These are phyloP conservation scores for Colletotrichum graminicola DNA, from an alignment of 2,329 filamentous ascomycete genomes.

Conservation along the genomic window DNA sequence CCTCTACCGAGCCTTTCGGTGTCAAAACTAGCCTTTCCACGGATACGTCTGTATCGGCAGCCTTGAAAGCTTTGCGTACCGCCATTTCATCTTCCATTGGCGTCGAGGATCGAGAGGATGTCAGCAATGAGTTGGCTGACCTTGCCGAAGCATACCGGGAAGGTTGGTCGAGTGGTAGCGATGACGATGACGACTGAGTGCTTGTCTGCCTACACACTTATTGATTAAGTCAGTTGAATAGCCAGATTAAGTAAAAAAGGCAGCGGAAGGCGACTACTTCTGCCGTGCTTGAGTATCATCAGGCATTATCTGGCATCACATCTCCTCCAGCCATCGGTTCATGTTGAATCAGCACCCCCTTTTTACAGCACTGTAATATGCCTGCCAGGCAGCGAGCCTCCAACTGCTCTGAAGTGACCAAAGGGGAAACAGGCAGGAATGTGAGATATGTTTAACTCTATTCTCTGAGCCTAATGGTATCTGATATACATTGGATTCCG, in stretches of 20 bases:
- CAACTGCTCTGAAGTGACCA: background rate
- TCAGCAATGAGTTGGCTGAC: constrained; percentile 85
- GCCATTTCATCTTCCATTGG: constrained; percentile 73
- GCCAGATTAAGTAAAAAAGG: background rate
- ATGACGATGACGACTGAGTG: constrained; percentile 71
- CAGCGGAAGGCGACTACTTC: background rate
- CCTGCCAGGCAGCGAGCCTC: too few species aligned
- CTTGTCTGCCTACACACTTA: background rate
- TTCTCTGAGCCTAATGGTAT: constrained; percentile 21
- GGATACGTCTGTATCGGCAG: constrained; percentile 77
- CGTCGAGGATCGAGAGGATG: constrained; percentile 83
- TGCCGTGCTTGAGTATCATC: background rate
- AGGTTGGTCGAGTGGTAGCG: constrained; percentile 84
- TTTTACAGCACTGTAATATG: too few species aligned
- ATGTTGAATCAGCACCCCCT: background rate
- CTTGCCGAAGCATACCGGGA: constrained; percentile 91
- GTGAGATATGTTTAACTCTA: constrained; percentile 12
- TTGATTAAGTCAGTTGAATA: background rate
- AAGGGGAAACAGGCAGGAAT: background rate
- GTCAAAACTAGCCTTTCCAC: constrained; percentile 76
- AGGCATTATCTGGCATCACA: background rate
- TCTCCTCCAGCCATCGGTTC: background rate
- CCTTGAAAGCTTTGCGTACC: constrained; percentile 74
- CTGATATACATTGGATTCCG: constrained; percentile 24
- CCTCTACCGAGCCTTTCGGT: constrained; percentile 57